phyloP scores from a whole-genome alignment of 805 yeast genomes.

The Vanderwaltozyma polyspora region DNA sequence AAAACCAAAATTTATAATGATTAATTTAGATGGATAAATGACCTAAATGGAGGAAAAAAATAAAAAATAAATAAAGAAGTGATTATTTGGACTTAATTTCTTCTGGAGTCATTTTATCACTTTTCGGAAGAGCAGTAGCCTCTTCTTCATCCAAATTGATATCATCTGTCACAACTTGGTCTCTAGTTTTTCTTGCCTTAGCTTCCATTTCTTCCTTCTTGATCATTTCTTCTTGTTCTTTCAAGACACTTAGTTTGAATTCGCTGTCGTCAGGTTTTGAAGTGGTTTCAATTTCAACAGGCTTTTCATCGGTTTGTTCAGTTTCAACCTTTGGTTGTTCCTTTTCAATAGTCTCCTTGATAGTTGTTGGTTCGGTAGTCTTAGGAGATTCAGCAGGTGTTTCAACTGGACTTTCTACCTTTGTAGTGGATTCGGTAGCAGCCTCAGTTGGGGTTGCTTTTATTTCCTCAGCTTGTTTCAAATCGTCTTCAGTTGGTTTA shows the following conservation, averaged over 20 bases:
- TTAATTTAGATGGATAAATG: too few species aligned
- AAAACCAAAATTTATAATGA: too few species aligned
- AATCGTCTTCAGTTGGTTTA: constrained; percentile 4
- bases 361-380: neutral
- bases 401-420: neutral
- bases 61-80: too few species aligned
- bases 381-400: neutral
- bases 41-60: too few species aligned
- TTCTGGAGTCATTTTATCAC: neutral
- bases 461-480: constrained; percentile 8
- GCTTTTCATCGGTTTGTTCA: constrained; percentile 4
- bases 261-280: constrained; percentile 32
- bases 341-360: neutral
- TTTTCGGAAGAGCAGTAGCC: constrained; percentile 1
- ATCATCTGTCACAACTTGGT: constrained; percentile 25
- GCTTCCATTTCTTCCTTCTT: constrained; percentile 79
- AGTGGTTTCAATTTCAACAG: neutral
- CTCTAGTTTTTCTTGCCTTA: constrained; percentile 28
- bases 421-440: neutral
- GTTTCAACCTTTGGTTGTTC: constrained; percentile 1
- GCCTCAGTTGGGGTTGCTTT: constrained; percentile 11
- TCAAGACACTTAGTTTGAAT: constrained; percentile 59
- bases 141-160: constrained; percentile 29
- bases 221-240: constrained; percentile 74
- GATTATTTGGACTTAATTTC: too few species aligned